Base-by-base conservation (phyloP, 176 grass and related monocot genomes). In the Tillandsia leiboldiana region DNA sequence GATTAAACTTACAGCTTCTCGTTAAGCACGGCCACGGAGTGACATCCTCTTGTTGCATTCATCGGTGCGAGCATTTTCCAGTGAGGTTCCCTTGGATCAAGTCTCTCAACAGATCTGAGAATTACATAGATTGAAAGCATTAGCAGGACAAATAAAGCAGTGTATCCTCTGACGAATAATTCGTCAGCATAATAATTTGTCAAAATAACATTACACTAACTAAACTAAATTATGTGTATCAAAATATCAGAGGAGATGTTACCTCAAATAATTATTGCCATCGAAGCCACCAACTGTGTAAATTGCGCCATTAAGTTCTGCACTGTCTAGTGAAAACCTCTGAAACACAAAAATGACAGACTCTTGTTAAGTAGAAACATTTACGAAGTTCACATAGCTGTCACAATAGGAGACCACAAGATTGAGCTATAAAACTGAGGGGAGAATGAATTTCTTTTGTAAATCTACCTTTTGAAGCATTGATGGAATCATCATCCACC, bases 201-300 rank as follows among this genome's bases (percentile, higher is more conserved):
- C 27, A 3, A 68, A 50, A 56, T 71, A 42, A 42, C 33, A 18
- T 51, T 68, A 1, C 5, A 63, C 57, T 64, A 76, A 62, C 62
- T 53, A 78, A 70, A 75, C 11, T 70, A 84, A 66, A 54, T 10
- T 49, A 79, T 50, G 82, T 56, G 64, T 28, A 48, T 56, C 23
- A 58, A 82, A 50, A 47, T 54, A 57, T 42, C 33, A 6, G 33
- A 42, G 54, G 67, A 11, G 54, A 72, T 42, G 62, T 56, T 66
- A 96, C 88, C 78, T 83, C 70, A 88, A 67, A 74, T 96, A 96
- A 12, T 70, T 76, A 49, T 67, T 11, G 15, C 91, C 80, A 1
- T 88, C 82, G 79, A 83, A 96, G 58, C 91, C 91, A 29, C 91
- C 91, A 77, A 91, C 75, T 61, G 91, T 83, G 74, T 91, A 96